phyloP scores from a whole-genome alignment of 352 stramenopile species.

The Phytopythium montanum region DNA sequence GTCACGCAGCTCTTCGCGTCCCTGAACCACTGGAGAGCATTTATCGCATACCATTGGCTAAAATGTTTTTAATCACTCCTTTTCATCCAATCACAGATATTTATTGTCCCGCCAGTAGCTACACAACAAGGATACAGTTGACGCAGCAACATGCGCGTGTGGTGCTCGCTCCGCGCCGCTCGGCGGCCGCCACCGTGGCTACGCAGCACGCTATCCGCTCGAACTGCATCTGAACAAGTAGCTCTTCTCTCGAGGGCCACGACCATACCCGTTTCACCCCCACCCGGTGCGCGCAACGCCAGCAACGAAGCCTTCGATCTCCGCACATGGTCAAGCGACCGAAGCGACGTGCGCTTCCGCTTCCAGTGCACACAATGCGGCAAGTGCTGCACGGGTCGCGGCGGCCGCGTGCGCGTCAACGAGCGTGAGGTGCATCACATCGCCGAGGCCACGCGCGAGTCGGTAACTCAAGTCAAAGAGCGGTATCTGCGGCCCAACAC shows the following conservation, averaged over 20 bases:
- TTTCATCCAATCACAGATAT: neutral
- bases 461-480: slow-evolving; percentile 27
- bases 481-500: slow-evolving; percentile 24
- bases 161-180: neutral
- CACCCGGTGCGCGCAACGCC: neutral
- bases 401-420: slow-evolving; percentile 69
- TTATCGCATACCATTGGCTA: neutral
- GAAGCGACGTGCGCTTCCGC: slow-evolving; percentile 36
- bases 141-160: neutral
- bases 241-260: neutral
- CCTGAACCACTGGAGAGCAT: neutral
- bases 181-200: neutral
- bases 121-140: neutral
- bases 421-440: slow-evolving; percentile 48
- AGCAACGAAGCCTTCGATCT: slow-evolving; percentile 11
- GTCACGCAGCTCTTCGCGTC: neutral
- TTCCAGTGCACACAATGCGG: slow-evolving; percentile 76
- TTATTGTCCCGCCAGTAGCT: neutral
- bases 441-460: slow-evolving; percentile 22
- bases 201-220: neutral
- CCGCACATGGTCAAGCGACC: slow-evolving; percentile 28
- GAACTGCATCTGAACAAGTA: neutral
- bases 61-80: neutral
- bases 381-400: slow-evolving; percentile 74
- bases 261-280: neutral